phyloP scores from a whole-genome alignment of 345 rosid species.

The Boechera stricta region DNA sequence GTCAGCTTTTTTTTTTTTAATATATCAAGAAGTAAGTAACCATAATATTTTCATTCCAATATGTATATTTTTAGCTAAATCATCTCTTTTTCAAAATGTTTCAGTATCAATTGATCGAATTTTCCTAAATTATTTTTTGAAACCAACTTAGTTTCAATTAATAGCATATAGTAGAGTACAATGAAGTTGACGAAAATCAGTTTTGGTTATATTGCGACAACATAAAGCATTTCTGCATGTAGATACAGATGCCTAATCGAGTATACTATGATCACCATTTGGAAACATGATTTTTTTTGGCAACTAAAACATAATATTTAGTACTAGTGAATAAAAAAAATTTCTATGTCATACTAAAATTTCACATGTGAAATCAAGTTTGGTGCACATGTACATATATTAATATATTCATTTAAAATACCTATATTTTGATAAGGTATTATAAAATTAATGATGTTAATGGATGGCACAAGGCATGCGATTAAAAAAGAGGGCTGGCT shows the following conservation, averaged over 20 bases:
- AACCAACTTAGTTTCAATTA: not conserved
- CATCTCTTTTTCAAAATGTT: not conserved
- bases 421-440: not conserved
- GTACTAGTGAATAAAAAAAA: constrained; percentile 1
- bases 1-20: not conserved
- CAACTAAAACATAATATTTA: not conserved
- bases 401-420: not conserved
- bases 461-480: constrained; percentile 51
- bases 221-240: not conserved
- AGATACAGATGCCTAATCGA: not conserved
- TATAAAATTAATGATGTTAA: constrained; percentile 31
- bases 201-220: constrained; percentile 10
- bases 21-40: not conserved
- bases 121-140: not conserved
- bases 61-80: constrained; percentile 1
- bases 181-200: not conserved
- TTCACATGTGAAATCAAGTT: constrained; percentile 30
- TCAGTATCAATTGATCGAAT: constrained; percentile 6
- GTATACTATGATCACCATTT: constrained; percentile 12
- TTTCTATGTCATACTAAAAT: constrained; percentile 10
- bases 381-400: constrained; percentile 23
- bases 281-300: not conserved
- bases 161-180: not conserved
- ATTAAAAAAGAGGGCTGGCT: constrained; percentile 44
- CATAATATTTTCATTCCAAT: not conserved